phyloP scores from a whole-genome alignment of 192 early-diverging fungal genomes.

The Coemansia sp. region DNA sequence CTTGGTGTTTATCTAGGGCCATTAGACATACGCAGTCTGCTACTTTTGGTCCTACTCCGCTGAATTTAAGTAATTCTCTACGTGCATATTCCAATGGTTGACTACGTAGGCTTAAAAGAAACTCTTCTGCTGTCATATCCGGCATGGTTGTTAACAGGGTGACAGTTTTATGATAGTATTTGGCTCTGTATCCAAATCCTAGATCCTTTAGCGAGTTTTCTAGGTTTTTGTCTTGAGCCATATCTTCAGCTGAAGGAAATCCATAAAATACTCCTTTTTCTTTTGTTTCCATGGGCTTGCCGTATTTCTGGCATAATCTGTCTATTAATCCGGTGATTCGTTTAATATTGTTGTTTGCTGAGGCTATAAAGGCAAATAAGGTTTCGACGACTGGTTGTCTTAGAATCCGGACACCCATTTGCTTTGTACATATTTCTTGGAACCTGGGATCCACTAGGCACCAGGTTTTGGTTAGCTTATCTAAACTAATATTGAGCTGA shows the following conservation, averaged over 20 bases:
- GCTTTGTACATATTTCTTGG: conserved; percentile 28
- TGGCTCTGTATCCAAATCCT: conserved; percentile 95
- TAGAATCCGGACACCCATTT: conserved; percentile 68
- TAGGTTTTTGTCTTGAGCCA: conserved; percentile 53
- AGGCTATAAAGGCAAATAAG: conserved; percentile 88
- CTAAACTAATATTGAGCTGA: conserved; percentile 68
- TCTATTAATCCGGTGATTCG: conserved; percentile 67
- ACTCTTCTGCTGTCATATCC: too few species aligned
- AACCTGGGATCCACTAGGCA: conserved; percentile 66
- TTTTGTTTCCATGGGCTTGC: conserved; percentile 17
- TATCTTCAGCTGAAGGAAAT: conserved; percentile 62
- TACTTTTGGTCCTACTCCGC: conserved; percentile 93
- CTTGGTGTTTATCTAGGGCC: conserved; percentile 78
- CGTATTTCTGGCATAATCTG: conserved; percentile 37
- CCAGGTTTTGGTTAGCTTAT: conserved; percentile 57
- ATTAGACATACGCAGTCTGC: conserved; percentile 95
- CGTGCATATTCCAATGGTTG: conserved; percentile 56
- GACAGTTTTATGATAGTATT: conserved; percentile 79
- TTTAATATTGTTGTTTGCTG: conserved; percentile 90
- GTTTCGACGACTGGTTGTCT: conserved; percentile 86
- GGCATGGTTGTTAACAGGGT: too few species aligned
- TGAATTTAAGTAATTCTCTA: conserved; percentile 61
- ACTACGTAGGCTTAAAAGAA: too few species aligned
- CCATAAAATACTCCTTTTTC: conserved; percentile 51
- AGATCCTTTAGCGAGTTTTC: conserved; percentile 65